Conservation (phyloP, 2,329 filamentous ascomycete genomes). For the Lasiodiplodia sp. region DNA sequence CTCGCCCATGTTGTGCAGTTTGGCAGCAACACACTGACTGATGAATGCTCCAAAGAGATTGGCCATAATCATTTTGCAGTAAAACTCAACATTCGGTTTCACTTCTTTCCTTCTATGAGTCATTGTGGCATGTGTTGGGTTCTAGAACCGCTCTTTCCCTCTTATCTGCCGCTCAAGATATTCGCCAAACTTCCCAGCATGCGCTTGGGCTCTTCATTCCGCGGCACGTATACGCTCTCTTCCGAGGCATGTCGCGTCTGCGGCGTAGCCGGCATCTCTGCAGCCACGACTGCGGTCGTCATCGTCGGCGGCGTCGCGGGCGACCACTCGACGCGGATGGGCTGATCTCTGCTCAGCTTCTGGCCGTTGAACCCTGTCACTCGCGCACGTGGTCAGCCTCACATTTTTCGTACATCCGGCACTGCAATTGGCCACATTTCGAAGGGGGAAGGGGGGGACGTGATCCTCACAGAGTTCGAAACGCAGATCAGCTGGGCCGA, state of each 20-base stretch:
- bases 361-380: constrained; percentile 40
- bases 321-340: constrained; percentile 46
- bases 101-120: not conserved
- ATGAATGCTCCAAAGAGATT: not conserved
- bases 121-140: not conserved
- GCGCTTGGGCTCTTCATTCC: not conserved
- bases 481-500: constrained; percentile 48
- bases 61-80: not conserved
- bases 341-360: constrained; percentile 44
- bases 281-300: constrained; percentile 31
- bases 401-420: no score
- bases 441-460: no score
- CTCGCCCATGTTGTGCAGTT: not conserved
- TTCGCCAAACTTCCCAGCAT: not conserved
- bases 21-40: not conserved
- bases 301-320: constrained; percentile 32
- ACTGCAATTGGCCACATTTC: no score
- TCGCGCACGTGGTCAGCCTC: not conserved
- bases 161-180: not conserved
- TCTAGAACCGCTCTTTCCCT: not conserved
- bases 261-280: not conserved
- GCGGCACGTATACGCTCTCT: constrained; percentile 3
- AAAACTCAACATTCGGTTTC: not conserved
- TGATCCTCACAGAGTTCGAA: constrained; percentile 45
- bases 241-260: not conserved